These are phyloP conservation scores for Ceratocystis albifundus DNA, from an alignment of 2,329 filamentous ascomycete species.

Conservation along the genomic window DNA sequence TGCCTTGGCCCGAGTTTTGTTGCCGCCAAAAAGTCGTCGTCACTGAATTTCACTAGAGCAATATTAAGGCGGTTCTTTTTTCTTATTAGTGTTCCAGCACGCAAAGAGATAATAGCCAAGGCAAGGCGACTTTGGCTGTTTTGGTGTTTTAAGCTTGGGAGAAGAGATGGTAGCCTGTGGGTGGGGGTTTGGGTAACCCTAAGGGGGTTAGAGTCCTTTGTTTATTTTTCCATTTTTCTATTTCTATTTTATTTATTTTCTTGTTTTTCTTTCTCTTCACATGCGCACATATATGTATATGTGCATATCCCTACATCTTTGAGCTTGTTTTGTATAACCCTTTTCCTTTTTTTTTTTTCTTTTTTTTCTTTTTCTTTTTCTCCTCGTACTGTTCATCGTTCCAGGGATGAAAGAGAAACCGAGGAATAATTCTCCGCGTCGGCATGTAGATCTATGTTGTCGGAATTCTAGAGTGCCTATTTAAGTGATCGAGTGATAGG, in stretches of 20 bases:
- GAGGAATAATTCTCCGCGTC: constrained; percentile 13
- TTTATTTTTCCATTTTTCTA: too few relatives aligned
- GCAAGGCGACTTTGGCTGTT: too few relatives aligned
- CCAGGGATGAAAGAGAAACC: constrained; percentile 7
- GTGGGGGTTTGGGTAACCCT: too few relatives aligned
- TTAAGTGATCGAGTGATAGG: background rate
- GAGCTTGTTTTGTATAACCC: background rate
- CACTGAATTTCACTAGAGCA: background rate
- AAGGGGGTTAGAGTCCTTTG: too few relatives aligned
- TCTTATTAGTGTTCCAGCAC: too few relatives aligned
- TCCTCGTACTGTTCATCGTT: background rate
- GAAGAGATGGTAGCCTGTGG: too few relatives aligned
- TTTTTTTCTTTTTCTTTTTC: too few relatives aligned
- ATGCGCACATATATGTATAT: too few relatives aligned
- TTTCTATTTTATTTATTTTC: too few relatives aligned
- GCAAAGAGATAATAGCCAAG: background rate
- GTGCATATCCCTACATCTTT: background rate
- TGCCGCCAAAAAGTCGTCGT: constrained; percentile 3
- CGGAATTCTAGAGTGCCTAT: background rate
- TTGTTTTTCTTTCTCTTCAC: too few relatives aligned
- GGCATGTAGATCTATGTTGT: background rate
- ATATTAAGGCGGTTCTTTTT: background rate
- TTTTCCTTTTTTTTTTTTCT: too few relatives aligned
- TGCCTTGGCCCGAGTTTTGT: background rate
- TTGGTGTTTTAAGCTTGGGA: too few relatives aligned